Evolutionary conservation across 371 early-diverging fungal genomes (phyloP).

Genomic region (Apophysomyces sp.): DNA sequence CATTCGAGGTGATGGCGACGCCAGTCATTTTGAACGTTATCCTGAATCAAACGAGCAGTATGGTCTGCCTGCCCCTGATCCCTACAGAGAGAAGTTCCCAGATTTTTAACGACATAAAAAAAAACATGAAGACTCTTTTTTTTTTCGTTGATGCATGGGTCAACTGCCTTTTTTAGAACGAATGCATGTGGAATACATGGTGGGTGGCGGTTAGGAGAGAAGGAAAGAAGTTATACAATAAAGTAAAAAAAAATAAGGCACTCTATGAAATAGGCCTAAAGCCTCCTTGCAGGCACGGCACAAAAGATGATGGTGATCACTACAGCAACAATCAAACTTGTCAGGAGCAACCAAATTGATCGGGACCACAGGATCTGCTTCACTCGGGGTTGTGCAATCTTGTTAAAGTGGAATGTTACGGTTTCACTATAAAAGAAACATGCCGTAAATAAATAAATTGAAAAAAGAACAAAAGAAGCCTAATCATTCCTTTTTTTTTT

Average conservation of each 20-base stretch:
- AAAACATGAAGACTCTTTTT: neutral
- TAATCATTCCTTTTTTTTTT: neutral
- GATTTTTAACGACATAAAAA: conserved; percentile 23
- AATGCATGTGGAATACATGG: conserved; percentile 2
- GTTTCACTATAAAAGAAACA: conserved; percentile 47
- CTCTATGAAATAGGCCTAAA: conserved; percentile 12
- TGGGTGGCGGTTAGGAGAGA: neutral
- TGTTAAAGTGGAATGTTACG: conserved; percentile 45
- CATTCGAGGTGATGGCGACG: conserved; percentile 85
- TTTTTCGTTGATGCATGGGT: conserved; percentile 1
- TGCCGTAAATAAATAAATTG: too few species aligned
- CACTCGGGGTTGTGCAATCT: conserved; percentile 41
- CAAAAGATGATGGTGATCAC: conserved; percentile 42
- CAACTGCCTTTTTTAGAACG: neutral
- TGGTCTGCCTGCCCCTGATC: conserved; percentile 33
- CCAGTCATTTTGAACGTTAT: conserved; percentile 93
- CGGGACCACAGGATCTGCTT: conserved; percentile 37
- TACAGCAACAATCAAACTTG: conserved; percentile 27
- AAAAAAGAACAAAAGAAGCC: neutral
- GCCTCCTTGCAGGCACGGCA: conserved; percentile 36
- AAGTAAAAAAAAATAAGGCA: neutral
- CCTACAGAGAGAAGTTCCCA: conserved; percentile 26
- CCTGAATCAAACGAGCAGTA: conserved; percentile 76
- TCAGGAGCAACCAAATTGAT: conserved; percentile 37
- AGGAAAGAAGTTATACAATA: neutral